These are phyloP conservation scores for Tuber aestivum DNA, from an alignment of 495 filamentous ascomycete genomes.

Conservation along the genomic window DNA sequence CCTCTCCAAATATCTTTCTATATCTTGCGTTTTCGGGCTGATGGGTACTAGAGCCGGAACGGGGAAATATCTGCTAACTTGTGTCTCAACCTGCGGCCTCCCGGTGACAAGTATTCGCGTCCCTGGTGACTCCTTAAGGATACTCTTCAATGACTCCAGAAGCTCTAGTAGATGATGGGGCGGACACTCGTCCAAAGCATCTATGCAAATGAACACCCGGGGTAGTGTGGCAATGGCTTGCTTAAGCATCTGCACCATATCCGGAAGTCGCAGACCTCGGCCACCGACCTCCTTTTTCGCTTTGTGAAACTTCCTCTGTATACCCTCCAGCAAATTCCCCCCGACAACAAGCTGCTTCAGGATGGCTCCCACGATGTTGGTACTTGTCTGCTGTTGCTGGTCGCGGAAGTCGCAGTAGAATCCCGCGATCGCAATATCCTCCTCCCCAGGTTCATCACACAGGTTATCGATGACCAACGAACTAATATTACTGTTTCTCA, in stretches of 20 bases:
- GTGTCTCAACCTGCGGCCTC: no score
- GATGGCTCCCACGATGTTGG: background rate
- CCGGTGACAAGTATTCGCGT: background rate
- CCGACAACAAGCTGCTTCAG: background rate
- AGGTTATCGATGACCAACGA: background rate
- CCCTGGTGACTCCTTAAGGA: background rate
- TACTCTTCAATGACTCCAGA: background rate
- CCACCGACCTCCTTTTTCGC: background rate
- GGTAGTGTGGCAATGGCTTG: background rate
- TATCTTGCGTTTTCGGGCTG: background rate
- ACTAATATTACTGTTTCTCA: background rate
- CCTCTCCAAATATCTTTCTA: background rate
- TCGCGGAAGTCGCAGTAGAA: background rate
- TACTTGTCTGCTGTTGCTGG: background rate
- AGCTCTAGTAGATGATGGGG: background rate
- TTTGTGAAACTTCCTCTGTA: background rate
- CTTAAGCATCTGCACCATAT: background rate
- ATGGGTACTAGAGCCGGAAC: background rate
- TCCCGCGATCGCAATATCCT: background rate
- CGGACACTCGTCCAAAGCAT: background rate
- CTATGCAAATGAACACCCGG: background rate
- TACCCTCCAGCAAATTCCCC: background rate
- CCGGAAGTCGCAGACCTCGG: background rate
- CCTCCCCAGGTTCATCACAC: background rate
- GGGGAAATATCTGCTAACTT: background rate